Evolutionary conservation across 2,329 filamentous ascomycete genomes (phyloP).

Genomic region (Colletotrichum melonis): DNA sequence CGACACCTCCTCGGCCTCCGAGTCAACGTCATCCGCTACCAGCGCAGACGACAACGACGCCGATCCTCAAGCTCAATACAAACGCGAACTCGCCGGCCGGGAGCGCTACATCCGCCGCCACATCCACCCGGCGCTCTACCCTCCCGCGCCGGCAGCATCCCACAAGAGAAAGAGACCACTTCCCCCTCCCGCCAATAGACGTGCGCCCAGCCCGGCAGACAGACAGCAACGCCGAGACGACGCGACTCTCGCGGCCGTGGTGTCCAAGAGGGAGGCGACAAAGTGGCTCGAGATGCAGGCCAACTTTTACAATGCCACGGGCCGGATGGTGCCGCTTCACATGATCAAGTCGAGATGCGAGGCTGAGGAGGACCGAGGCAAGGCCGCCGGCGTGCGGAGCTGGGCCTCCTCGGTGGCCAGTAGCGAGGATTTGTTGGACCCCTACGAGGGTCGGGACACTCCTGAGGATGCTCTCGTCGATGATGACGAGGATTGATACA

Average conservation of each 20-base stretch:
- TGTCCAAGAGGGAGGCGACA: slow-evolving; percentile 45
- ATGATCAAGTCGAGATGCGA: slow-evolving; percentile 50
- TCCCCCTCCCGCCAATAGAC: background rate
- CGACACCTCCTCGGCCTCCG: slow-evolving; percentile 42
- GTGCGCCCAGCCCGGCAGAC: slow-evolving; percentile 25
- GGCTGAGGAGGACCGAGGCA: slow-evolving; percentile 40
- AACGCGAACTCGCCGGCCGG: slow-evolving; percentile 39
- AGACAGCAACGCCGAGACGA: slow-evolving; percentile 42
- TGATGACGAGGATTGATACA: slow-evolving; percentile 18
- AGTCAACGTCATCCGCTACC: slow-evolving; percentile 34
- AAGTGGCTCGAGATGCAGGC: slow-evolving; percentile 57
- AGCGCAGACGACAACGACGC: slow-evolving; percentile 30
- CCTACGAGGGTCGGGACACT: slow-evolving; percentile 6
- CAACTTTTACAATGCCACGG: slow-evolving; percentile 56
- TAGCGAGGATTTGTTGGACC: slow-evolving; percentile 30
- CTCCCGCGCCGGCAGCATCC: slow-evolving; percentile 40
- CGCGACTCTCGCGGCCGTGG: slow-evolving; percentile 48
- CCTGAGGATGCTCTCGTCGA: slow-evolving; percentile 31
- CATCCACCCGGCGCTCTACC: slow-evolving; percentile 46
- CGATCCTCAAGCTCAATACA: slow-evolving; percentile 17
- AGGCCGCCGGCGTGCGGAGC: slow-evolving; percentile 22
- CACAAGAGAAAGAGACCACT: slow-evolving; percentile 36
- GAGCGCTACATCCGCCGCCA: slow-evolving; percentile 46
- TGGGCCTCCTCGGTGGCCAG: slow-evolving; percentile 32
- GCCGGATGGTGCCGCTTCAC: slow-evolving; percentile 51